Evolutionary conservation across 2,329 filamentous ascomycete genomes (phyloP).

Genomic region (Sordariomycetes sp.): DNA sequence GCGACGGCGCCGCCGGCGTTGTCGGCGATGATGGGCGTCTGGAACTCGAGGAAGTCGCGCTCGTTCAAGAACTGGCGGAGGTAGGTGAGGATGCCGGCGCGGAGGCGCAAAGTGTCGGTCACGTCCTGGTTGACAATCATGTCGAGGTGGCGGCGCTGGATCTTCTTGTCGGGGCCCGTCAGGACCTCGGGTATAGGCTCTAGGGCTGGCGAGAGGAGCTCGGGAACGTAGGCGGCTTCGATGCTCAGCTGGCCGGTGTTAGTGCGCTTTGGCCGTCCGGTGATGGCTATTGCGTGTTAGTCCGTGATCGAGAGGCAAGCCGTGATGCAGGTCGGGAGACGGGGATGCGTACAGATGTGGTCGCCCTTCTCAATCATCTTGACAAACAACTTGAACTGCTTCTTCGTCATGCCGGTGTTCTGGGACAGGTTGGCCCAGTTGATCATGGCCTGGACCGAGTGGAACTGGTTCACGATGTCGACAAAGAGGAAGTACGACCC

Average conservation of each 20-base stretch:
- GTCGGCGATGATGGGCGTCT: constrained; percentile 75
- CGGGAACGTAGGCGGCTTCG: constrained; percentile 52
- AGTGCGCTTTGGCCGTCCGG: constrained; percentile 57
- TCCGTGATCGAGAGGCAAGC: not conserved
- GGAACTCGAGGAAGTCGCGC: constrained; percentile 70
- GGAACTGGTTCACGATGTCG: constrained; percentile 61
- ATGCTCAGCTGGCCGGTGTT: constrained; percentile 65
- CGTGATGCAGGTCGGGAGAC: constrained; percentile 6
- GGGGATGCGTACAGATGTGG: constrained; percentile 54
- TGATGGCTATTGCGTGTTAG: constrained; percentile 39
- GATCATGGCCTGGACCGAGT: constrained; percentile 63
- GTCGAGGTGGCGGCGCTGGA: constrained; percentile 72
- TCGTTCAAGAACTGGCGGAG: constrained; percentile 63
- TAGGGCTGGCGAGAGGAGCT: constrained; percentile 63
- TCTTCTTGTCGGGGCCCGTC: constrained; percentile 56
- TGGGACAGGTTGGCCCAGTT: constrained; percentile 38
- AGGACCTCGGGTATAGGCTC: constrained; percentile 65
- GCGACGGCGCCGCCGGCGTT: constrained; percentile 80
- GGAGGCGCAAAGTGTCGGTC: constrained; percentile 57
- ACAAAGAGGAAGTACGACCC: constrained; percentile 76
- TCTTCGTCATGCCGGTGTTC: constrained; percentile 17
- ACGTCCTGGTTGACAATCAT: constrained; percentile 62
- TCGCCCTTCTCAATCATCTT: constrained; percentile 68
- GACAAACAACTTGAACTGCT: constrained; percentile 44
- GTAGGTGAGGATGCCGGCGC: constrained; percentile 60